phyloP scores from a whole-genome alignment of 1,284 basidiomycete species.

The Ceratobasidium sp. region DNA sequence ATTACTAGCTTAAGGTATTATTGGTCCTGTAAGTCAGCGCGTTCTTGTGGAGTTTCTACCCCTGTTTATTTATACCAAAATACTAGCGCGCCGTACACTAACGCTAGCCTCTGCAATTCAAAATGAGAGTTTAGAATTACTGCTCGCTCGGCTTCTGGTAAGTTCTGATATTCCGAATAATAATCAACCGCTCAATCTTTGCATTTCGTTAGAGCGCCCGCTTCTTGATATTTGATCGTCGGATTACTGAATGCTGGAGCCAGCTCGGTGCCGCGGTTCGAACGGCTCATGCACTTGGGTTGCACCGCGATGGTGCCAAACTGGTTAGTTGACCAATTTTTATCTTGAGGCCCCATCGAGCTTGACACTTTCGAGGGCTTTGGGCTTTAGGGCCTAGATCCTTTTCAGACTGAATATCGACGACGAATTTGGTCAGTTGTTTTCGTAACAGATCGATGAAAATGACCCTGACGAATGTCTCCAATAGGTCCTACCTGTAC shows the following conservation, averaged over 20 bases:
- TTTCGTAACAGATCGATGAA: constrained; percentile 18
- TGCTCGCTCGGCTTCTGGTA: constrained; percentile 84
- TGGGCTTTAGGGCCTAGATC: constrained; percentile 67
- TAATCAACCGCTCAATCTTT: constrained; percentile 13
- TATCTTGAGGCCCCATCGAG: constrained; percentile 27
- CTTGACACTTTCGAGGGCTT: constrained; percentile 33
- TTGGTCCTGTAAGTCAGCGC: constrained; percentile 78
- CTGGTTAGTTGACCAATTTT: constrained; percentile 62
- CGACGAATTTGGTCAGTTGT: constrained; percentile 77
- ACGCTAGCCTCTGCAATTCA: constrained; percentile 89
- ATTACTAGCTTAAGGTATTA: constrained; percentile 86
- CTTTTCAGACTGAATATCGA: constrained; percentile 83
- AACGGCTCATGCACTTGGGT: constrained; percentile 90
- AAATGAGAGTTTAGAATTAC: constrained; percentile 85
- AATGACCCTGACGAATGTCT: constrained; percentile 31
- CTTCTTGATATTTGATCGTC: constrained; percentile 85
- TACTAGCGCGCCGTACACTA: constrained; percentile 77
- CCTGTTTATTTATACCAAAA: constrained; percentile 29
- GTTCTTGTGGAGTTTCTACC: not conserved
- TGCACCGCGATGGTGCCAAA: constrained; percentile 88
- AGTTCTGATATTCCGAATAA: constrained; percentile 47
- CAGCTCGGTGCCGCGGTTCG: constrained; percentile 89
- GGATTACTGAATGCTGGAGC: constrained; percentile 94
- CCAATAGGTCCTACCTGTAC: constrained; percentile 80
- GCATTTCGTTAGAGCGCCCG: constrained; percentile 70